These are phyloP conservation scores for Austroboletus novae-zelandiae DNA, from an alignment of 1,284 basidiomycete species.

Conservation along the genomic window DNA sequence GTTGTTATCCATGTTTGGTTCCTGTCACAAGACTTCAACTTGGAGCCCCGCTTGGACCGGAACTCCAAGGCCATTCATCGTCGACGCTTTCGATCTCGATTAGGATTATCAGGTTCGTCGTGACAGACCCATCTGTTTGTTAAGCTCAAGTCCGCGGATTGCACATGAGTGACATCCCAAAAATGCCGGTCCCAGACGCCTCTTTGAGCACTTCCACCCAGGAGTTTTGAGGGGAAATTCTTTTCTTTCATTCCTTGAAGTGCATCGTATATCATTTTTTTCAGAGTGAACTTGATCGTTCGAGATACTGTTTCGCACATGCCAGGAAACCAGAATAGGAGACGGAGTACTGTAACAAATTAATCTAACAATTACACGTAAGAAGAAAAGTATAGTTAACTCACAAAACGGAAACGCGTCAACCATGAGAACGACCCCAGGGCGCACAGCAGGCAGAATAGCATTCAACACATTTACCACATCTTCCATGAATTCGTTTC, in stretches of 20 bases:
- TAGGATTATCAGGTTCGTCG: too few species aligned
- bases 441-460: background rate
- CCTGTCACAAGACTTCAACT: too few species aligned
- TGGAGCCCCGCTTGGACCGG: too few species aligned
- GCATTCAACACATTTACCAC: background rate
- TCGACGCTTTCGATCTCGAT: too few species aligned
- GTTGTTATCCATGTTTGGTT: too few species aligned
- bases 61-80: too few species aligned
- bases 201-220: slow-evolving; percentile 1
- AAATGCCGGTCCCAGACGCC: slow-evolving; percentile 1
- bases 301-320: background rate
- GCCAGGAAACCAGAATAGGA: slow-evolving; percentile 13
- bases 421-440: slow-evolving; percentile 4
- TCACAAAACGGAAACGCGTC: background rate
- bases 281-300: background rate
- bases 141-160: background rate
- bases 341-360: background rate
- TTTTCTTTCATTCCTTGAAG: background rate
- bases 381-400: background rate
- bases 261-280: slow-evolving; percentile 3
- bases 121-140: too few species aligned
- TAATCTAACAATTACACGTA: background rate
- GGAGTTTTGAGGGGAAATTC: background rate
- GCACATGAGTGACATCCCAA: background rate
- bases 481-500: background rate